Percentiles rank a stretch among this genome's conserved stretches.
Conservation (phyloP, 306 rosid species). For the Prunus padus region DNA sequence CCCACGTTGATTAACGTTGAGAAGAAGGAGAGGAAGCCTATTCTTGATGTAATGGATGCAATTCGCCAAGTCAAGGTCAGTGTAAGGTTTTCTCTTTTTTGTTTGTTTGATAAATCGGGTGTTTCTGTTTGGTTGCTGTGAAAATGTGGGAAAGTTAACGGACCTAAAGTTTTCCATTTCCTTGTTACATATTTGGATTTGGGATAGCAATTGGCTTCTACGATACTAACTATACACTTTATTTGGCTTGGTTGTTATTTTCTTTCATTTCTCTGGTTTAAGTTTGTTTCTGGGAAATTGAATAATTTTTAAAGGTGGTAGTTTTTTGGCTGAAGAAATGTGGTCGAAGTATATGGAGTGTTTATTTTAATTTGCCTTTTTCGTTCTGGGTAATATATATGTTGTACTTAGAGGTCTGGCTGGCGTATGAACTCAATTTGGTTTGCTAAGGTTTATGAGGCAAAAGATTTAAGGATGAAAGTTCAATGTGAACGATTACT, state of each 20-base stretch:
- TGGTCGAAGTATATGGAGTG: too few species aligned
- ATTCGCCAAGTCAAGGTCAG: conserved; percentile 86
- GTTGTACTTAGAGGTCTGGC: too few species aligned
- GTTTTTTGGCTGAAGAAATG: background rate
- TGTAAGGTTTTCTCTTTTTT: conserved; percentile 3
- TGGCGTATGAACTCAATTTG: too few species aligned
- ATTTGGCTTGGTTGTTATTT: background rate
- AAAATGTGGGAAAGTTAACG: background rate
- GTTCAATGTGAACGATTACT: background rate
- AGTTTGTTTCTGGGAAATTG: background rate
- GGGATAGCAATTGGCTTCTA: background rate
- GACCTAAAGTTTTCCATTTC: background rate
- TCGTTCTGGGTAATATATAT: too few species aligned
- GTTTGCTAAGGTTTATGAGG: too few species aligned
- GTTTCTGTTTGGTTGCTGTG: conserved; percentile 7
- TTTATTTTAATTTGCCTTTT: too few species aligned
- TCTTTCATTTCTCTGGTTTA: background rate
- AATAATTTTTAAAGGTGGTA: background rate
- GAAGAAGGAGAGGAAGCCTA: conserved; percentile 61
- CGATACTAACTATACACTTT: background rate
- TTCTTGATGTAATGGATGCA: conserved; percentile 73
- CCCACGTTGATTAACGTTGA: conserved; percentile 64
- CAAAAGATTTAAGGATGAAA: too few species aligned
- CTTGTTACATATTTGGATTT: background rate
- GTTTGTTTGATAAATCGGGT: background rate